These are phyloP conservation scores for Avena atlantica DNA, from an alignment of 176 grass and related monocot species.

Conservation along the genomic window DNA sequence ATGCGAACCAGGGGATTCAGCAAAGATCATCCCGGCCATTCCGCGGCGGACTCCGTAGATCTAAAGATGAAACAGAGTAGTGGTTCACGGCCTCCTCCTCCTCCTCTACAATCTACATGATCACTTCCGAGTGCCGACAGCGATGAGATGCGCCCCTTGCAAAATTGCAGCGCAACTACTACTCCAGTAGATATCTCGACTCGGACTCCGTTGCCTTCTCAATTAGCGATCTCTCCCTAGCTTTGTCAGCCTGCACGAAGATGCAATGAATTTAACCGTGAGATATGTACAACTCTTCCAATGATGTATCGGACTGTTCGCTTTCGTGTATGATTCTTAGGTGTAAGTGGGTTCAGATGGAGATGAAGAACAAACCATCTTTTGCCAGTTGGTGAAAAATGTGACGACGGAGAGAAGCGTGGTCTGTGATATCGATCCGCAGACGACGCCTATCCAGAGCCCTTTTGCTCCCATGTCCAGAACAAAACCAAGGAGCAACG, in stretches of 20 bases:
- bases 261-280: not conserved
- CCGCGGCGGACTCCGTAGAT: not conserved
- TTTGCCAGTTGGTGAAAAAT: conserved; percentile 83
- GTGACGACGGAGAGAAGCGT: conserved; percentile 62
- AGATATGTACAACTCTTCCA: not conserved
- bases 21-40: not conserved
- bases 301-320: not conserved
- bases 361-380: conserved; percentile 57
- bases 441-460: conserved; percentile 83
- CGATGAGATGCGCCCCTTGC: not conserved
- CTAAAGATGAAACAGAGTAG: not conserved
- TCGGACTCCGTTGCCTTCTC: conserved; percentile 41
- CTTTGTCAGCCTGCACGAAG: conserved; percentile 54
- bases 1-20: not conserved
- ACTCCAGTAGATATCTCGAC: conserved; percentile 28
- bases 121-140: not conserved
- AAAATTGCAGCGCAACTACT: conserved; percentile 32
- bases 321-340: not conserved
- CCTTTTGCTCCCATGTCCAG: conserved; percentile 66
- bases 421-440: conserved; percentile 70
- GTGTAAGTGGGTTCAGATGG: not conserved
- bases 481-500: conserved; percentile 63
- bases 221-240: conserved; percentile 59
- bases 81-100: not conserved
- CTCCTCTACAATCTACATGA: conserved; percentile 2